Conservation (phyloP, 2,329 filamentous ascomycete species). For the Microdochium trichocladiopsis region DNA sequence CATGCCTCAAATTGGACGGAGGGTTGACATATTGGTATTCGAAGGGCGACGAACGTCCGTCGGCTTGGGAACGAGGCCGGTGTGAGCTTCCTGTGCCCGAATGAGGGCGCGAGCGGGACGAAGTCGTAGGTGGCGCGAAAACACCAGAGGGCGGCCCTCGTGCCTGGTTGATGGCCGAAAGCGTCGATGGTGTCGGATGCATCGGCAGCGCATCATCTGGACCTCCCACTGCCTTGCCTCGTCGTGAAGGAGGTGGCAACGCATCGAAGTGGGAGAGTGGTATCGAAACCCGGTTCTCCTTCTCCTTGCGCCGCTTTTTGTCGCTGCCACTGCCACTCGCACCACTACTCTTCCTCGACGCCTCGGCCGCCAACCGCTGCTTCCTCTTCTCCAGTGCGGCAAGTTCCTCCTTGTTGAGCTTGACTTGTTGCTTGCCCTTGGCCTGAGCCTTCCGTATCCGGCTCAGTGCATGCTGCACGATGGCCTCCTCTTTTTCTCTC, state of each 20-base stretch:
- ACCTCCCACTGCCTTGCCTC: slow-evolving; percentile 11
- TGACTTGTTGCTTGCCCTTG: slow-evolving; percentile 71
- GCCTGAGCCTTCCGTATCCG: slow-evolving; percentile 74
- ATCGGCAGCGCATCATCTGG: slow-evolving; percentile 28
- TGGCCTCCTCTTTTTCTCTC: slow-evolving; percentile 62
- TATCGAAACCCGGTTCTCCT: slow-evolving; percentile 42
- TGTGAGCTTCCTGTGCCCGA: slow-evolving; percentile 34
- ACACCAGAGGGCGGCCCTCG: slow-evolving; percentile 41
- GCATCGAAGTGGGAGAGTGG: slow-evolving; percentile 45
- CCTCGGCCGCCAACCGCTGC: slow-evolving; percentile 48
- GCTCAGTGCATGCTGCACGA: slow-evolving; percentile 72
- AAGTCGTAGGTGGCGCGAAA: slow-evolving; percentile 37
- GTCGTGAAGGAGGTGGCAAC: slow-evolving; percentile 26
- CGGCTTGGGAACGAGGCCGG: slow-evolving; percentile 13
- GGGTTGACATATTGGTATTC: slow-evolving; percentile 36
- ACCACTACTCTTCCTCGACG: slow-evolving; percentile 34
- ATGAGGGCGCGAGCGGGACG: slow-evolving; percentile 29
- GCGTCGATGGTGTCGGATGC: slow-evolving; percentile 28
- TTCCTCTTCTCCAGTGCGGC: slow-evolving; percentile 67
- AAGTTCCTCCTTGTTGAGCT: slow-evolving; percentile 72
- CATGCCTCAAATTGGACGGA: slow-evolving; percentile 28
- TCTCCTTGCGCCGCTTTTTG: slow-evolving; percentile 29
- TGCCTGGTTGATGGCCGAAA: slow-evolving; percentile 10
- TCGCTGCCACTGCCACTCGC: slow-evolving; percentile 39
- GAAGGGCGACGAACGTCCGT: slow-evolving; percentile 32